phyloP scores from a whole-genome alignment of 2,329 filamentous ascomycete genomes.

The Diplodia corticola region DNA sequence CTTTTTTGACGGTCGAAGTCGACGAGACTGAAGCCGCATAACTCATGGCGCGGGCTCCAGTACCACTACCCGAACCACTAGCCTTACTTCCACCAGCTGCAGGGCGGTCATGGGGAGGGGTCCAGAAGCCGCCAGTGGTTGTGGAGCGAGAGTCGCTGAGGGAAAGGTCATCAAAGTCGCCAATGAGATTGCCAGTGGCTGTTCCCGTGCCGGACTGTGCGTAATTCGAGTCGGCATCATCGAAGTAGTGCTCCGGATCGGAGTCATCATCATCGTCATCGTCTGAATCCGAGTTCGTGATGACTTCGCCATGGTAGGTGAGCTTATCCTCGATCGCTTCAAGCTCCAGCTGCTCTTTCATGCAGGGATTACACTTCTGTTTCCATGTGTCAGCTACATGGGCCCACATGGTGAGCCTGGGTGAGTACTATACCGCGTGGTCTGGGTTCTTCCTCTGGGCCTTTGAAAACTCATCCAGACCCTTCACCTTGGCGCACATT shows the following conservation, averaged over 20 bases:
- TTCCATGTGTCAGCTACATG: not conserved
- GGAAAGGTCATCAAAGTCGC: not conserved
- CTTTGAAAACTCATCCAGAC: conserved; percentile 53
- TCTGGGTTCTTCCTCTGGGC: conserved; percentile 49
- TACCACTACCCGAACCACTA: not conserved
- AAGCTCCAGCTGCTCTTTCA: conserved; percentile 29
- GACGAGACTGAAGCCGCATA: not conserved
- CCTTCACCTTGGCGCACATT: conserved; percentile 50
- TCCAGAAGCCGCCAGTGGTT: not conserved
- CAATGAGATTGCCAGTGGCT: not conserved
- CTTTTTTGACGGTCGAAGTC: not conserved
- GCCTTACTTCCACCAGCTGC: not conserved
- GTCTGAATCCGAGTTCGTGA: conserved; percentile 42
- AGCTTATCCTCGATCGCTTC: not conserved
- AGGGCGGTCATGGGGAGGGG: not conserved
- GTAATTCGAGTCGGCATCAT: not conserved
- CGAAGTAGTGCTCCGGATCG: not conserved
- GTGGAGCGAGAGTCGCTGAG: not conserved
- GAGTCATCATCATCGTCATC: conserved; percentile 38
- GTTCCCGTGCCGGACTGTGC: not conserved
- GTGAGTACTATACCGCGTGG: conserved; percentile 42
- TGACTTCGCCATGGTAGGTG: not conserved
- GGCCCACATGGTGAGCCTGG: not conserved
- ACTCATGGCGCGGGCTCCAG: not conserved
- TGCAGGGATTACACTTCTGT: conserved; percentile 37